These are phyloP conservation scores for Monilinia polystroma DNA, from an alignment of 2,329 filamentous ascomycete genomes.

Conservation along the genomic window DNA sequence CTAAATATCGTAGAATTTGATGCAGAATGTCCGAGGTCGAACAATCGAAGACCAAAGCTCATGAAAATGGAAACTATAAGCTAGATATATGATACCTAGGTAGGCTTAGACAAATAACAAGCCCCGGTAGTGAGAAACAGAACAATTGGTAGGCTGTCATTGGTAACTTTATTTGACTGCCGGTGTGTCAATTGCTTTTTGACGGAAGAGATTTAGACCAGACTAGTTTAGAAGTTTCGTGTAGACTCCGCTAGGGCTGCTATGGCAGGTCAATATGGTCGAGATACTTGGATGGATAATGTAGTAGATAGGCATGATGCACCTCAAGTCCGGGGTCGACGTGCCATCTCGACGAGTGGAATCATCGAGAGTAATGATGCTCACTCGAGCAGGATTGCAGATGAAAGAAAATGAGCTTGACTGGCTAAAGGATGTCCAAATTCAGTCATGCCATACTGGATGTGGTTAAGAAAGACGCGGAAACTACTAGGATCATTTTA, in stretches of 20 bases:
- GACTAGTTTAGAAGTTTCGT: not conserved
- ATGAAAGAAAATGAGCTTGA: not conserved
- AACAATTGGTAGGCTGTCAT: not conserved
- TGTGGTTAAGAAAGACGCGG: no score
- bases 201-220: not conserved
- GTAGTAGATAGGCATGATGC: not conserved
- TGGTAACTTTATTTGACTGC: conserved; percentile 3
- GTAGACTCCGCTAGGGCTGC: not conserved
- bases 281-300: not conserved
- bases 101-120: not conserved
- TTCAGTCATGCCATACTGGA: not conserved
- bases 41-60: not conserved
- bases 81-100: not conserved
- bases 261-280: not conserved
- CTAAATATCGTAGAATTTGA: not conserved
- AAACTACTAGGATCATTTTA: not conserved
- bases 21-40: not conserved
- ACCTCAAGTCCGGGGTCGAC: not conserved
- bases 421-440: not conserved
- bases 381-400: not conserved
- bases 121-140: conserved; percentile 1
- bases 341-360: not conserved
- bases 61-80: not conserved
- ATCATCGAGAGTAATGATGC: not conserved
- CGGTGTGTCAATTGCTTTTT: not conserved